Evolutionary conservation across 73 alveolate species (phyloP), one percentile per base, ranked within the genome.

Genomic region (Paramecium octaurelia): DNA sequence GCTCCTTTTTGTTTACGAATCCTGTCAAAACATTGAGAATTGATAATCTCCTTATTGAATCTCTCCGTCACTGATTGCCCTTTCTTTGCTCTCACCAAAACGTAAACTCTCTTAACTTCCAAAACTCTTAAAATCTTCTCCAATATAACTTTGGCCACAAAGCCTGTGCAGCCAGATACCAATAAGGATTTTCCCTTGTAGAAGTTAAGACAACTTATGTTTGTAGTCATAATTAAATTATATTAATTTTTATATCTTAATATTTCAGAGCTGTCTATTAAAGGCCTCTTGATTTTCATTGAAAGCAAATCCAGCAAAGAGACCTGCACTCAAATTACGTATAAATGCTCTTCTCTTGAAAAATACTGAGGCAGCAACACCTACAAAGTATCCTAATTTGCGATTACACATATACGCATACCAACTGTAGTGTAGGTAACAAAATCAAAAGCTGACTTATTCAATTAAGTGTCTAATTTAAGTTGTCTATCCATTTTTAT

Each of bases 141-240:
- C 20, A 95, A 92, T 10, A 95, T 24, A 29, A 95, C 99, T 87
- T 96, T 96, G 58, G 98, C 99, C 23, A 96, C 95, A 92, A 96
- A 96, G 18, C 99, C 99, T 23, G 94, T 89, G 8, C 69, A 58
- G 16, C 94, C 94, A 21, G 94, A 70, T 24, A 89, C 24, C 14
- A 89, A 54, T 29, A 89, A 38, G 54, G 92, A 44, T 83, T 89
- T 89, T 18, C 84, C 92, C 34, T 89, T 64, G 58, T 70, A 89
- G 77, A 70, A 89, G 68, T 89, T 46, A n/a, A 80, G 43, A 80
- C 91, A 80, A 35, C 91, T 80, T 34, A 80, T 36, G 87, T 64
- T 64, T 27, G 84, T 64, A 64, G 84, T 64, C 84, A 64, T 64
- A 64, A 64, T 27, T 64, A 64, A 64, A 64, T 64, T 64, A 31